Evolutionary conservation across 1,139 yeast genomes (phyloP).

Genomic region (Meyerozyma smithsonii): DNA sequence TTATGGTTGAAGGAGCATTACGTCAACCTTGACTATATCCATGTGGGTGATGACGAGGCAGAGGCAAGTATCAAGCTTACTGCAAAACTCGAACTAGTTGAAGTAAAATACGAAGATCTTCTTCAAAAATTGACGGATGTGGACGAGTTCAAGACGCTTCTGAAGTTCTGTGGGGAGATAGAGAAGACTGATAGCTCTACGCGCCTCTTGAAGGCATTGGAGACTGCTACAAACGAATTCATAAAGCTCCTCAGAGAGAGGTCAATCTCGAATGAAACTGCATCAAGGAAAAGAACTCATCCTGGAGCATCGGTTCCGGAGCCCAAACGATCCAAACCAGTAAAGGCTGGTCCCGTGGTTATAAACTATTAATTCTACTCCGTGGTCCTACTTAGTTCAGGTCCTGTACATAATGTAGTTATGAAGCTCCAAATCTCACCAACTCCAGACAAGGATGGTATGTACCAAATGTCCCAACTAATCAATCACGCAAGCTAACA

Average conservation of each 20-base stretch:
- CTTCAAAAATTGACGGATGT: constrained; percentile 13
- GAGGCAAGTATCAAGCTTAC: constrained; percentile 3
- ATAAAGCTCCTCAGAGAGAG: constrained; percentile 6
- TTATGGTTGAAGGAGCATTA: neutral
- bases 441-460: constrained; percentile 7
- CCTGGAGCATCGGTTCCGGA: constrained; percentile 5
- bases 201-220: no score
- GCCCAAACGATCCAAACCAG: constrained; percentile 6
- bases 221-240: constrained; percentile 6
- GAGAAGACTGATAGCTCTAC: constrained; percentile 2
- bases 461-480: neutral
- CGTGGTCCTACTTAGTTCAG: neutral
- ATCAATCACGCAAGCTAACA: constrained; percentile 6
- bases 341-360: constrained; percentile 4
- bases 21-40: neutral
- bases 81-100: constrained; percentile 5
- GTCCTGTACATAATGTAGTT: constrained; percentile 3
- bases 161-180: constrained; percentile 4
- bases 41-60: constrained; percentile 7
- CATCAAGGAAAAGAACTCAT: constrained; percentile 4
- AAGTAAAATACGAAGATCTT: constrained; percentile 9
- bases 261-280: constrained; percentile 7
- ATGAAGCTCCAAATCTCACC: constrained; percentile 4
- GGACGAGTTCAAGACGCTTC: constrained; percentile 4
- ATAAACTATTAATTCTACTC: constrained; percentile 8